Conservation (phyloP, 768 basidiomycete species). For the Tricholoma sp. region DNA sequence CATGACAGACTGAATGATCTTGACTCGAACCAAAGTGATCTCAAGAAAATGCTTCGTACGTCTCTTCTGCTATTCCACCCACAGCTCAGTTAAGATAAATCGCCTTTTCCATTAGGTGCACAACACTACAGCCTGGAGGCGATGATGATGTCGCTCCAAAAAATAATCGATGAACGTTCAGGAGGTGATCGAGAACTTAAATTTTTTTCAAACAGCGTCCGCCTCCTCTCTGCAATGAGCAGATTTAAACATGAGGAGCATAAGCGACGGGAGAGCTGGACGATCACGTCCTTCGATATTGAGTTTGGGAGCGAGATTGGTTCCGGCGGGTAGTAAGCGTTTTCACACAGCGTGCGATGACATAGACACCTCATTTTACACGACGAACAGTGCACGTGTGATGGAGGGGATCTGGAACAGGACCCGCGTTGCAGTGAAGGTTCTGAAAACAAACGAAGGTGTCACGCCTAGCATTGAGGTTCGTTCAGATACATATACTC, state of each 20-base stretch:
- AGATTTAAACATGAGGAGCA: background rate
- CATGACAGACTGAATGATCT: background rate
- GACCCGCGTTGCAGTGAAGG: too few relatives aligned
- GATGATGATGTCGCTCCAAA: background rate
- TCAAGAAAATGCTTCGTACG: background rate
- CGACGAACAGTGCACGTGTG: too few relatives aligned
- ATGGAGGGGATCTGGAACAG: too few relatives aligned
- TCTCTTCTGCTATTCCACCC: background rate
- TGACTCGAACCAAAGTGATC: background rate
- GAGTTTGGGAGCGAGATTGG: background rate
- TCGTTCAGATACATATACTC: too few relatives aligned
- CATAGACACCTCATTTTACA: too few relatives aligned
- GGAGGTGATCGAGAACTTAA: background rate
- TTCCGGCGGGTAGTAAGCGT: background rate
- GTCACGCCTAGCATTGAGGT: too few relatives aligned
- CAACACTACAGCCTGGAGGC: background rate
- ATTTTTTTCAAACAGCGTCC: background rate
- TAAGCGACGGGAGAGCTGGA: background rate
- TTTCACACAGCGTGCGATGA: background rate
- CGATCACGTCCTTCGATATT: background rate
- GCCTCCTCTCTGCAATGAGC: background rate
- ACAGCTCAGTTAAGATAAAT: background rate
- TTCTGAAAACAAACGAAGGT: too few relatives aligned
- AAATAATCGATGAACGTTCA: background rate
- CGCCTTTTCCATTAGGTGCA: background rate